Percentiles rank a stretch among this genome's conserved stretches.
These are phyloP conservation scores for Spinacia oleracea DNA, from an alignment of 179 eudicot genomes.

Conservation along the genomic window DNA sequence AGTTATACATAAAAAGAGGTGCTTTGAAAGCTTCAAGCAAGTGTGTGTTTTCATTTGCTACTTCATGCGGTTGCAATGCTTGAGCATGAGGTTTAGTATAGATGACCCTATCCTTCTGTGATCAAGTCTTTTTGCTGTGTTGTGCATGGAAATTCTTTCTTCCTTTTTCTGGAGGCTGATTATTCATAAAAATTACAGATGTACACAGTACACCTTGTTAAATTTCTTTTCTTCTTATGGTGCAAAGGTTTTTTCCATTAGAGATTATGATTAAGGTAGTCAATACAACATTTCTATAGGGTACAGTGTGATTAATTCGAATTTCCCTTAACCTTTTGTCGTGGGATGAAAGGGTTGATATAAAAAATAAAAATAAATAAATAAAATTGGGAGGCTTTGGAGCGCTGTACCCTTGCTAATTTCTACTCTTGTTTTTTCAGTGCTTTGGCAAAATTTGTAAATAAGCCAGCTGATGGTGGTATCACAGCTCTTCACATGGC, in stretches of 20 bases:
- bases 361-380: not conserved
- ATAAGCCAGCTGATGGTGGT: constrained; percentile 97
- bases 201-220: not conserved
- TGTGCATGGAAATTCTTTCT: not conserved
- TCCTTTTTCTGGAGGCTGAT: not conserved
- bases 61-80: not conserved
- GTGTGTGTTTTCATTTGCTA: no score
- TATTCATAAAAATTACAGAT: not conserved
- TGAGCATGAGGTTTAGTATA: not conserved
- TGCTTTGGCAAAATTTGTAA: constrained; percentile 72
- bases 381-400: not conserved
- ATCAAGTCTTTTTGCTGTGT: not conserved
- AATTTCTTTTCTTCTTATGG: not conserved
- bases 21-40: no score
- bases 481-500: constrained; percentile 99
- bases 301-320: not conserved
- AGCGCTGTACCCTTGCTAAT: not conserved
- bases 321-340: not conserved
- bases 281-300: not conserved
- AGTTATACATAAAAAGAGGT: no score
- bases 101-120: not conserved
- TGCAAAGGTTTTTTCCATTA: not conserved
- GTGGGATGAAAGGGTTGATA: not conserved
- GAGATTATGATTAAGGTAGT: not conserved
- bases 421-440: constrained; percentile 39